Evolutionary conservation across 2,329 filamentous ascomycete species (phyloP).

Genomic region (Teratosphaeria pseudoeucalypti): DNA sequence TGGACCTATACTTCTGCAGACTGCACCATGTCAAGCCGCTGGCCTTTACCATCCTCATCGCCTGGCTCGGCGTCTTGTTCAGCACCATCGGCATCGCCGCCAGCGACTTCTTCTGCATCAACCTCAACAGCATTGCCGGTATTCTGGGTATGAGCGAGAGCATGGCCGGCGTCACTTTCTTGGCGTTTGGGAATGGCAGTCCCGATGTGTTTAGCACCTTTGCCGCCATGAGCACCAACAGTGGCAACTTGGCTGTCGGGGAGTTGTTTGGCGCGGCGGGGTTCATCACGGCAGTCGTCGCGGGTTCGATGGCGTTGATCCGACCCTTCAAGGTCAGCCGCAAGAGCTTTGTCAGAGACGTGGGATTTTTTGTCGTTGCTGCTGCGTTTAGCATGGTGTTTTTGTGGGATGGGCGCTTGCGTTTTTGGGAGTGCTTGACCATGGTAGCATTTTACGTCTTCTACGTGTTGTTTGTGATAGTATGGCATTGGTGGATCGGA

Average conservation of each 20-base stretch:
- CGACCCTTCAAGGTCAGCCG: conserved; percentile 84
- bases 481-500: conserved; percentile 80
- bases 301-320: conserved; percentile 95
- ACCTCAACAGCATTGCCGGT: conserved; percentile 82
- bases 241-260: conserved; percentile 90
- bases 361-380: conserved; percentile 82
- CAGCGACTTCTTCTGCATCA: conserved; percentile 96
- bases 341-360: conserved; percentile 82
- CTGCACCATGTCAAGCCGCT: conserved; percentile 58
- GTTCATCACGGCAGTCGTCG: conserved; percentile 94
- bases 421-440: conserved; percentile 75
- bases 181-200: conserved; percentile 95
- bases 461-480: conserved; percentile 79
- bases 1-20: conserved; percentile 81
- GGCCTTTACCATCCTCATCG: conserved; percentile 66
- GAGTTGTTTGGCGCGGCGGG: conserved; percentile 90
- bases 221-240: conserved; percentile 93
- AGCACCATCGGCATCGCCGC: conserved; percentile 95
- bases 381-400: conserved; percentile 81
- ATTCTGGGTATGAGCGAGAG: conserved; percentile 91
- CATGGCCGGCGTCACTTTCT: conserved; percentile 87
- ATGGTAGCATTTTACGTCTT: conserved; percentile 91
- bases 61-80: conserved; percentile 85
- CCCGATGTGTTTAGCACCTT: conserved; percentile 98
- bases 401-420: conserved; percentile 70